Evolutionary conservation across 495 filamentous ascomycete genomes (phyloP).

Genomic region (Lindgomyces ingoldianus): DNA sequence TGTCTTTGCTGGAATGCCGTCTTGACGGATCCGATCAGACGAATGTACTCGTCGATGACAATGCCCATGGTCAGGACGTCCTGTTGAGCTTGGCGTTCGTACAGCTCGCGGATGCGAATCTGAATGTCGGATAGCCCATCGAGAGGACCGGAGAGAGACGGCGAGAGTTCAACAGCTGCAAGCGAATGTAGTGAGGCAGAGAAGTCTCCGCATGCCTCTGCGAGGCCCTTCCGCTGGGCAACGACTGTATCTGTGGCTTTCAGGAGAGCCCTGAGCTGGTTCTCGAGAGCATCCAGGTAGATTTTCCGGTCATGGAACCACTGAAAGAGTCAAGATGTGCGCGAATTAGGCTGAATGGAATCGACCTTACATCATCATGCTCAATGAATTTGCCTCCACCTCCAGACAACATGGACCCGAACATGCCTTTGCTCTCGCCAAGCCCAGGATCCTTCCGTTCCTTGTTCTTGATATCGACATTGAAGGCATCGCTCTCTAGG

Average conservation of each 20-base stretch:
- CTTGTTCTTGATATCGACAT: conserved; percentile 95
- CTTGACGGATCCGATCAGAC: conserved; percentile 90
- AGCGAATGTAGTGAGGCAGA: conserved; percentile 87
- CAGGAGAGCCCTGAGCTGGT: conserved; percentile 87
- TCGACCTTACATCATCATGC: conserved; percentile 84
- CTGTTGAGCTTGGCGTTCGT: conserved; percentile 95
- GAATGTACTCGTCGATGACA: conserved; percentile 97
- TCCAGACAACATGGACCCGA: conserved; percentile 74
- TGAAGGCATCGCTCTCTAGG: conserved; percentile 92
- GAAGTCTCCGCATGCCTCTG: conserved; percentile 91
- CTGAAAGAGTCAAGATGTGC: conserved; percentile 38
- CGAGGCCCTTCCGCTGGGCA: conserved; percentile 82
- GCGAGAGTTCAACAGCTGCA: conserved; percentile 82
- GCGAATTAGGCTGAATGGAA: background rate
- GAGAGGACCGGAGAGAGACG: conserved; percentile 82
- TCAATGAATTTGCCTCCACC: conserved; percentile 86
- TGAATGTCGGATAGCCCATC: conserved; percentile 91
- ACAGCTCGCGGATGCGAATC: conserved; percentile 88
- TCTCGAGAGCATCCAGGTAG: conserved; percentile 93
- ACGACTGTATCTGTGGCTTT: conserved; percentile 94
- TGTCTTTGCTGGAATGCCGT: conserved; percentile 88
- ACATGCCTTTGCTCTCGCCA: conserved; percentile 88
- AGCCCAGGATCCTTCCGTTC: conserved; percentile 85
- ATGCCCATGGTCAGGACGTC: conserved; percentile 95
- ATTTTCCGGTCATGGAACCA: conserved; percentile 97